Percentiles rank a stretch among this genome's conserved stretches.
Conservation (phyloP, 23 red algal species). For the Gracilaria gracilis region DNA sequence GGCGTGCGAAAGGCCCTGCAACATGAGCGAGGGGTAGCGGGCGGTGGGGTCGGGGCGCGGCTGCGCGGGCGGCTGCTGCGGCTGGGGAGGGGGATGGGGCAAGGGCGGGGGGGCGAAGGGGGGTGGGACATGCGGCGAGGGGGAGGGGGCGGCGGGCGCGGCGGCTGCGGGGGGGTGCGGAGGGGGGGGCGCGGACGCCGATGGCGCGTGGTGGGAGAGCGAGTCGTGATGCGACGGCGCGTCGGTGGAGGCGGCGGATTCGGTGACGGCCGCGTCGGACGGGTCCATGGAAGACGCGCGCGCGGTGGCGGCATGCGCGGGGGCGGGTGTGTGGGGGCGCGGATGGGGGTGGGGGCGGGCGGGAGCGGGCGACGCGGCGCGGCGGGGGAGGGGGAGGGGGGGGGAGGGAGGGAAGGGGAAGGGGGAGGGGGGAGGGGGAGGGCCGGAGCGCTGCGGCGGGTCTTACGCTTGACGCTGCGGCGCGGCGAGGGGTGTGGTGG, state of each 20-base stretch:
- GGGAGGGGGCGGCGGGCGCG: too few relatives aligned
- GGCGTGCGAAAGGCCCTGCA: not conserved
- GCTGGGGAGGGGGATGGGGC: not conserved
- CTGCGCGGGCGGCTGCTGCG: not conserved
- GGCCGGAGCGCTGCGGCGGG: too few relatives aligned
- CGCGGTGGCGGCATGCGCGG: not conserved
- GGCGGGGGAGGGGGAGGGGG: not conserved
- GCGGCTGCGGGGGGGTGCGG: not conserved
- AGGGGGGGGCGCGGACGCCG: not conserved
- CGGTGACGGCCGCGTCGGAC: constrained; percentile 42
- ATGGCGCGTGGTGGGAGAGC: not conserved
- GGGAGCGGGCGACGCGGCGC: not conserved
- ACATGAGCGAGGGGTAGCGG: not conserved
- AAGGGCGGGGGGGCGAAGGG: not conserved
- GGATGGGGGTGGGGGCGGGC: not conserved
- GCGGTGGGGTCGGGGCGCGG: not conserved
- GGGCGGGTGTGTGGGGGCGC: not conserved
- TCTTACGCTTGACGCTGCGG: too few relatives aligned
- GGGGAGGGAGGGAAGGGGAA: not conserved
- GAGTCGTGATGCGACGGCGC: constrained; percentile 7
- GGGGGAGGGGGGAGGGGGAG: constrained; percentile 19
- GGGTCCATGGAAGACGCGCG: constrained; percentile 18
- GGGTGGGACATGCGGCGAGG: too few relatives aligned
- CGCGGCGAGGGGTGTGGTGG: constrained; percentile 38
- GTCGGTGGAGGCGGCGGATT: constrained; percentile 38